Base-by-base conservation (phyloP, 805 yeast species). In the Ogataea henricii region DNA sequence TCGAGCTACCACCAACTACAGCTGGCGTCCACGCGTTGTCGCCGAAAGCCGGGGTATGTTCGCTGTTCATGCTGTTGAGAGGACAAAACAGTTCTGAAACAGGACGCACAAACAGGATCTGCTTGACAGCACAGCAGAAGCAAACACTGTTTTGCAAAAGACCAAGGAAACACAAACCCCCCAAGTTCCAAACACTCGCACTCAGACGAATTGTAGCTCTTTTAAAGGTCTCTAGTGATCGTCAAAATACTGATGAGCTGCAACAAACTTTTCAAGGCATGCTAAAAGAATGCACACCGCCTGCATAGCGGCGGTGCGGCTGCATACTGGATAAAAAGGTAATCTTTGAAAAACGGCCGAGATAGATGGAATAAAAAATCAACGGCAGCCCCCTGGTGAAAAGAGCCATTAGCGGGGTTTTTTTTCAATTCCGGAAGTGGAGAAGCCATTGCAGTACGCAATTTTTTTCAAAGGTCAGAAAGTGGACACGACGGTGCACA, bases 211-310 rank as follows among this genome's bases (percentile, higher is more conserved):
- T 12, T 39, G 8, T 6, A 27, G 42, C 5, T 18, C 32, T 36
- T 39, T 26, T 17, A 14, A 39, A 25, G 18, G 12, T 26, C 16
- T 26, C n/a, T 39, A 14, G 33, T 26, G 42, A 39, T 39, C 42
- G 42, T 27, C 42, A 39, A 12, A 39, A 39, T 3, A 25, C 8
- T 22, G 33, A 27, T 25, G 9, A 23, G 42, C 42, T 39, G 42
- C 42, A 39, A 16, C 32, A 39, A 25, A 16, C 12, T 39, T 39
- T 27, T 25, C 30, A 16, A 39, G 14, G 27, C 16, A 9, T 26
- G 10, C 40, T 36, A 39, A 17, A 25, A 16, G 8, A 8, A 39
- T 39, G 42, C 27, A 39, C 42, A 39, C 42, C 34, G 42, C 42
- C 42, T 27, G 33, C 42, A 39, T 17, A n/a, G 27, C 32, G 16